A percentile compares a stretch with the other conserved stretches of the same genome.
These are phyloP conservation scores for Isoetes taiwanensis DNA, from an alignment of 75 land plant species.

Conservation along the genomic window DNA sequence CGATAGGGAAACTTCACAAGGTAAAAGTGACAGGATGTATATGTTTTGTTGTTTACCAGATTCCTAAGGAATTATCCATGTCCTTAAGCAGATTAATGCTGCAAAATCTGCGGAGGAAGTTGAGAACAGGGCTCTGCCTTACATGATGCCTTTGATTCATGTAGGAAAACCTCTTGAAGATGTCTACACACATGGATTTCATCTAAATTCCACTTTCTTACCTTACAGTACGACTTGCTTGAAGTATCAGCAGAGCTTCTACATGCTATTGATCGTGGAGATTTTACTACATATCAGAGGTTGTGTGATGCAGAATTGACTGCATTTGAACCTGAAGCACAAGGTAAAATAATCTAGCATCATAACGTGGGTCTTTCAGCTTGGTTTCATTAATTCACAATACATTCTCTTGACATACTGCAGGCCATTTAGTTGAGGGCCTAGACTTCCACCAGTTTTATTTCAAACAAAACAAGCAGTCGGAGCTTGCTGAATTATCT, in stretches of 20 bases:
- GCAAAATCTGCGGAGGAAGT: conserved; percentile 13
- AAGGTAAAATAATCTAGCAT: no score
- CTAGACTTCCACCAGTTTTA: conserved; percentile 24
- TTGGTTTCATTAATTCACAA: neutral
- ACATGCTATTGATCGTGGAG: conserved; percentile 16
- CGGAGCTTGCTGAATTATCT: neutral
- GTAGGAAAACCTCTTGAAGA: no score
- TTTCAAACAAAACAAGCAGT: conserved; percentile 5
- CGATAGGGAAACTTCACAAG: conserved; percentile 62
- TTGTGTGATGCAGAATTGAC: conserved; percentile 23
- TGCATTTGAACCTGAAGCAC: conserved; percentile 26
- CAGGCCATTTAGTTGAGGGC: conserved; percentile 27
- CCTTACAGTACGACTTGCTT: conserved; percentile 24
- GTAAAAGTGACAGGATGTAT: conserved; percentile 23
- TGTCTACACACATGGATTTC: no score
- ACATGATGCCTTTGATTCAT: conserved; percentile 9
- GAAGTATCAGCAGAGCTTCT: conserved; percentile 19
- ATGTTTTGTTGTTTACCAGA: neutral
- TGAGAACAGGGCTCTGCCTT: conserved; percentile 1
- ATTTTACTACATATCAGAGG: conserved; percentile 21
- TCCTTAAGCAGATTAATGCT: conserved; percentile 13
- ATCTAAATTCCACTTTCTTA: no score
- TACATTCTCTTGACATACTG: neutral
- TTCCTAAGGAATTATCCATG: neutral
- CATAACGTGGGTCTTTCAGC: neutral